Conservation (phyloP, 441 rosid species). For the Biscutella auriculata region DNA sequence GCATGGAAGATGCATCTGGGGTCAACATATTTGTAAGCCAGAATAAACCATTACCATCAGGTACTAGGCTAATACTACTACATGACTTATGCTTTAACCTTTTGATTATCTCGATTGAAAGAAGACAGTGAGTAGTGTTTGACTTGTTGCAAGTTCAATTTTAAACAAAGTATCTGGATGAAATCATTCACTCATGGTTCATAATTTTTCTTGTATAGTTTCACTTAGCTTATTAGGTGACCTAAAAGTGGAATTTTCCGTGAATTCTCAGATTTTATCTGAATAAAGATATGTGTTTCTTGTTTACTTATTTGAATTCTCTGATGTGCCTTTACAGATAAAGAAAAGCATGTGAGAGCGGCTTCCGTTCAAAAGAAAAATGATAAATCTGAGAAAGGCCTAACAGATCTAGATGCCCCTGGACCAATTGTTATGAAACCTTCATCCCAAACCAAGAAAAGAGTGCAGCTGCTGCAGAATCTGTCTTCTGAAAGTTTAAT, state of each 20-base stretch:
- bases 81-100: not conserved
- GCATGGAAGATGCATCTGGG: slow-evolving; percentile 83
- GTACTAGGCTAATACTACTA: slow-evolving; percentile 26
- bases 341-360: slow-evolving; percentile 20
- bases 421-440: slow-evolving; percentile 37
- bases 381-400: slow-evolving; percentile 13
- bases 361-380: slow-evolving; percentile 4
- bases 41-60: slow-evolving; percentile 27
- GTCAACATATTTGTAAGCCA: slow-evolving; percentile 49
- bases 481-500: slow-evolving; percentile 28
- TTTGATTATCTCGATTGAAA: not conserved
- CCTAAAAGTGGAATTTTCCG: not conserved
- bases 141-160: not conserved
- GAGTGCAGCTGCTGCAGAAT: slow-evolving; percentile 70
- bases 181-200: no score
- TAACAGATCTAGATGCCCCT: slow-evolving; percentile 11
- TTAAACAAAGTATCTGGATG: not conserved
- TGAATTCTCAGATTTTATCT: not conserved
- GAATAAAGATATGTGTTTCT: not conserved
- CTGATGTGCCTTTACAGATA: slow-evolving; percentile 23
- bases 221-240: not conserved
- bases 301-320: not conserved
- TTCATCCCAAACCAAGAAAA: slow-evolving; percentile 74
- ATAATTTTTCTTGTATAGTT: no score
- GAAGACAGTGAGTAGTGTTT: not conserved